These are phyloP conservation scores for Saccharomyces hybrid DNA, from an alignment of 1,139 yeast genomes.

Conservation along the genomic window DNA sequence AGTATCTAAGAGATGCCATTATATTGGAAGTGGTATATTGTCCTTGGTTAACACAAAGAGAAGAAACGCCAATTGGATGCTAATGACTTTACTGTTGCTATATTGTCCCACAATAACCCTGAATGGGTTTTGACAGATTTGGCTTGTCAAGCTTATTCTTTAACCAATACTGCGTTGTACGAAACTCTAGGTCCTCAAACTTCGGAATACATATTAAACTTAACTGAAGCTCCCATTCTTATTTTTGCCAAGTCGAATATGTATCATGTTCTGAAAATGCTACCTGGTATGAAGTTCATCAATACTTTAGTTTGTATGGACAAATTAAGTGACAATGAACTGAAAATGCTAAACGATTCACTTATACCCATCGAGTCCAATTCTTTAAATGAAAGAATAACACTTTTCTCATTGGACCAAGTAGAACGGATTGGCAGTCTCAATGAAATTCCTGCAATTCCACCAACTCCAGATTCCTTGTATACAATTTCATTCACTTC, in stretches of 20 bases:
- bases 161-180: constrained; percentile 55
- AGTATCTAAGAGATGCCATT: constrained; percentile 38
- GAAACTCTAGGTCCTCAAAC: constrained; percentile 59
- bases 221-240: constrained; percentile 53
- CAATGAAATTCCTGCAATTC: constrained; percentile 39
- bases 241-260: constrained; percentile 44
- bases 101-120: constrained; percentile 48
- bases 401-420: constrained; percentile 43
- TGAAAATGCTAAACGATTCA: constrained; percentile 26
- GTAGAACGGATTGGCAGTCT: constrained; percentile 49
- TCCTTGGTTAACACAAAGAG: constrained; percentile 39
- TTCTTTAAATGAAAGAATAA: constrained; percentile 20
- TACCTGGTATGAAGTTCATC: constrained; percentile 34
- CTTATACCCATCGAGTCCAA: constrained; percentile 16
- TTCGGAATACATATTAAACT: constrained; percentile 48
- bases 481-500: constrained; percentile 72
- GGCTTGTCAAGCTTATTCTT: constrained; percentile 46
- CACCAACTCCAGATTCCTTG: constrained; percentile 47
- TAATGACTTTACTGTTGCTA: constrained; percentile 43
- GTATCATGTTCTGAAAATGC: constrained; percentile 37
- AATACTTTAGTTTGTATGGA: constrained; percentile 49
- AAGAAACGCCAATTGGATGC: constrained; percentile 31
- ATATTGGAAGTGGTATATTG: constrained; percentile 60
- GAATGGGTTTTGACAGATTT: constrained; percentile 59
- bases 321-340: constrained; percentile 36